Percentiles rank a stretch among this genome's conserved stretches.
phyloP scores from a whole-genome alignment of 1,139 yeast genomes.

The Suzukiozyma palmioleophila region DNA sequence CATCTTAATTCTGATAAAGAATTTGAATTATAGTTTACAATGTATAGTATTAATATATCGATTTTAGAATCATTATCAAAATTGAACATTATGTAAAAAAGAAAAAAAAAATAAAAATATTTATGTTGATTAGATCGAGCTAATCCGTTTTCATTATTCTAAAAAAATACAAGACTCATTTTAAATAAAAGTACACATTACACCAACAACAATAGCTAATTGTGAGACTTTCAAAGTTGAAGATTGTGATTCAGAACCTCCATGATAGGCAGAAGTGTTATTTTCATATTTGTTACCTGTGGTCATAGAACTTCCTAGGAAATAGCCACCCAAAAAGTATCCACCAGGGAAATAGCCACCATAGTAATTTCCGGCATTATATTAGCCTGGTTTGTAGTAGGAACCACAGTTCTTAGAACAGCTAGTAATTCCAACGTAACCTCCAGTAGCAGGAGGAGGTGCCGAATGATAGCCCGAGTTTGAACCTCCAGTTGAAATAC shows the following conservation, averaged over 20 bases:
- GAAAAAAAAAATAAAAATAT: too few relatives aligned
- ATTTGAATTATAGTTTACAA: conserved; percentile 1
- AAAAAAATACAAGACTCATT: too few relatives aligned
- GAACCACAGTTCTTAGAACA: conserved; percentile 2
- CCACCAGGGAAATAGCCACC: conserved; percentile 4
- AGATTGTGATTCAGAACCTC: not conserved
- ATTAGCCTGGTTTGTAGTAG: conserved; percentile 2
- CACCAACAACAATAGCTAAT: too few relatives aligned
- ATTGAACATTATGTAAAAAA: too few relatives aligned
- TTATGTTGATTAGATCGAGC: too few relatives aligned
- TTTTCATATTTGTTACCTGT: not conserved
- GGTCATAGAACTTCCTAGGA: not conserved
- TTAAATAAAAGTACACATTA: too few relatives aligned
- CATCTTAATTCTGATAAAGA: not conserved
- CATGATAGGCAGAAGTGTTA: not conserved
- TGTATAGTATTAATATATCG: conserved; percentile 1
- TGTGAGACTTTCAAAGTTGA: too few relatives aligned
- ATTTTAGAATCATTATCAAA: not conserved
- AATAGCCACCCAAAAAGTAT: conserved; percentile 2
- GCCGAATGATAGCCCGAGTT: not conserved
- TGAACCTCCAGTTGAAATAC: conserved; percentile 1
- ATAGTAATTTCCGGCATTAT: not conserved
- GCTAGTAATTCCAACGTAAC: not conserved
- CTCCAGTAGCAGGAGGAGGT: conserved; percentile 1
- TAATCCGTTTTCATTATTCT: too few relatives aligned